phyloP scores from a whole-genome alignment of 129 eudicot species.

The Centrapalus pauciflorus region DNA sequence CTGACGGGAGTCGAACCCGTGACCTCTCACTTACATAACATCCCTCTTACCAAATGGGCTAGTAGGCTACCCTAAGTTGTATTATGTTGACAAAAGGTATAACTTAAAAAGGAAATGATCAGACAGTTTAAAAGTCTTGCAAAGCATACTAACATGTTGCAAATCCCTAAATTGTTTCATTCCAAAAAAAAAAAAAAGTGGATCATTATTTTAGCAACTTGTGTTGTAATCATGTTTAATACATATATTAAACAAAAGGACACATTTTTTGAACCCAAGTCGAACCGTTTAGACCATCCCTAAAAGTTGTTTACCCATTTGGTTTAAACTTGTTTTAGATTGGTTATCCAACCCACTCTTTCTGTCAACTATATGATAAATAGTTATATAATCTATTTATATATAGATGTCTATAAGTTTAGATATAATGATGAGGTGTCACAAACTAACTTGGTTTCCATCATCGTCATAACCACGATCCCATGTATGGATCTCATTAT shows the following conservation, averaged over 20 bases:
- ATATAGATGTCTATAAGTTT: neutral
- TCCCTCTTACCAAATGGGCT: too few relatives aligned
- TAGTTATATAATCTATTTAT: neutral
- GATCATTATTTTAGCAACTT: neutral
- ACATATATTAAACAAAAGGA: neutral
- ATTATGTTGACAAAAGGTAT: too few relatives aligned
- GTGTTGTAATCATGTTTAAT: neutral
- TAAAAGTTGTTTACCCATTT: neutral
- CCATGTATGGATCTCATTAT: conserved; percentile 87
- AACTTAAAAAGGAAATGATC: too few relatives aligned
- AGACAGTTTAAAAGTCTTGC: too few relatives aligned
- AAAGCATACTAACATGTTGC: too few relatives aligned
- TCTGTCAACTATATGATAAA: neutral
- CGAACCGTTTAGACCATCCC: too few relatives aligned
- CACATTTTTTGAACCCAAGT: too few relatives aligned
- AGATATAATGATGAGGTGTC: neutral
- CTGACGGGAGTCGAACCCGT: too few relatives aligned
- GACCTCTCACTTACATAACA: too few relatives aligned
- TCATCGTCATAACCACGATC: conserved; percentile 92
- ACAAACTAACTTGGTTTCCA: conserved; percentile 80
- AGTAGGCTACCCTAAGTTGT: too few relatives aligned
- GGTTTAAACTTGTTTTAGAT: neutral
- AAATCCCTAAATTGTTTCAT: neutral
- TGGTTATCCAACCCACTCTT: neutral
- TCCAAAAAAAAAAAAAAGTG: neutral